Conservation (phyloP, 139 green algal genomes). For the Tetratostichococcus sp. region DNA sequence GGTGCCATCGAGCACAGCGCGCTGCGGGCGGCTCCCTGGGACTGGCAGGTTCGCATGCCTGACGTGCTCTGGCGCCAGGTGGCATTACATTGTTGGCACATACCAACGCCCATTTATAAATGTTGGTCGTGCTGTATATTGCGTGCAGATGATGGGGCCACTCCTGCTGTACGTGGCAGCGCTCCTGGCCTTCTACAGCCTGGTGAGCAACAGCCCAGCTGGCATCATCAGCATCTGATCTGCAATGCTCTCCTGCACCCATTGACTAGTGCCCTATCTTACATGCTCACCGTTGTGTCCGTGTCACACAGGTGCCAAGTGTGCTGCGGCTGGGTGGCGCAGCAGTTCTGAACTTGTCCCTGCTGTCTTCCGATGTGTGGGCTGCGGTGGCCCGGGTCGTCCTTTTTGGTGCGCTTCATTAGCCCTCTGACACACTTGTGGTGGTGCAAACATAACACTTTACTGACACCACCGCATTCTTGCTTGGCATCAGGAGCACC, state of each 20-base stretch:
- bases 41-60: not conserved
- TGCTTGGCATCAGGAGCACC: not conserved
- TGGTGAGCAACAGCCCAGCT: constrained; percentile 4
- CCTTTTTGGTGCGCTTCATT: constrained; percentile 45
- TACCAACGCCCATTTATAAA: no score
- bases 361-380: constrained; percentile 73
- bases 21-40: constrained; percentile 2
- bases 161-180: constrained; percentile 2
- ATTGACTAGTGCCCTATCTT: no score
- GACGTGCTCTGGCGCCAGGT: no score
- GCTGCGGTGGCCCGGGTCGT: constrained; percentile 34
- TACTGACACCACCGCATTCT: not conserved
- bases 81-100: not conserved
- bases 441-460: no score
- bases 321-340: constrained; percentile 48
- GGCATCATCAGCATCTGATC: not conserved
- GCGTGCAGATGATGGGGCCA: constrained; percentile 30
- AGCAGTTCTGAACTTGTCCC: constrained; percentile 71
- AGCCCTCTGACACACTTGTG: no score
- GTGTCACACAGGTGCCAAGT: constrained; percentile 24
- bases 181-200: constrained; percentile 64
- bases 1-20: constrained; percentile 15
- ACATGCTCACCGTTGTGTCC: no score
- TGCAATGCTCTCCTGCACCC: not conserved
- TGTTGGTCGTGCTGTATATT: constrained; percentile 29